phyloP scores from a whole-genome alignment of 2,329 filamentous ascomycete species.

The Pseudovirgaria hyperparasitica region DNA sequence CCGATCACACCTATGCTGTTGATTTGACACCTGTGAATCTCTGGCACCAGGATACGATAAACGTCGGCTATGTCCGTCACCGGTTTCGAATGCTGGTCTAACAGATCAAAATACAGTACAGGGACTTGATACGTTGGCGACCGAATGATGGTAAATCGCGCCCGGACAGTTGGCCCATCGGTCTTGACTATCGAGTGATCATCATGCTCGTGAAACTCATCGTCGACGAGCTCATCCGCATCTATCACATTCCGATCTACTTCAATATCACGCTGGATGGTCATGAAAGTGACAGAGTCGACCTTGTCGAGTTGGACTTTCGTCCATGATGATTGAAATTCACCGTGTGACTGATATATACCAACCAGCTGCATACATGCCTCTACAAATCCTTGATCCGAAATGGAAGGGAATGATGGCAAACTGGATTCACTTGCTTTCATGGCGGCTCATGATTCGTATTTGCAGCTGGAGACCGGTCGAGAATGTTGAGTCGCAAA shows the following conservation, averaged over 20 bases:
- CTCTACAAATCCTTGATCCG: conserved; percentile 14
- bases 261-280: too few relatives aligned
- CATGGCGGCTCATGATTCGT: too few relatives aligned
- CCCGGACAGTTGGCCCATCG: neutral
- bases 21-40: conserved; percentile 17
- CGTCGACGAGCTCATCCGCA: too few relatives aligned
- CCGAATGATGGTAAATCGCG: conserved; percentile 28
- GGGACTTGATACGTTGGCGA: conserved; percentile 34
- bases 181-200: conserved; percentile 4
- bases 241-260: conserved; percentile 1
- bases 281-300: too few relatives aligned
- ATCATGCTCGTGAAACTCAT: conserved; percentile 7
- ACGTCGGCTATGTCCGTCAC: conserved; percentile 20
- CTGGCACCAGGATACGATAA: conserved; percentile 23
- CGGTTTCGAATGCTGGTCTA: conserved; percentile 14
- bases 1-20: conserved; percentile 24
- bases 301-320: too few relatives aligned
- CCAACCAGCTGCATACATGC: conserved; percentile 13
- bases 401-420: conserved; percentile 18
- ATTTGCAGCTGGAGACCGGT: too few relatives aligned
- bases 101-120: conserved; percentile 28
- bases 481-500: too few relatives aligned
- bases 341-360: conserved; percentile 7
- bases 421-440: conserved; percentile 5
- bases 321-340: too few relatives aligned